Evolutionary conservation across 768 basidiomycete genomes (phyloP).

Genomic region (Suillus placidus): DNA sequence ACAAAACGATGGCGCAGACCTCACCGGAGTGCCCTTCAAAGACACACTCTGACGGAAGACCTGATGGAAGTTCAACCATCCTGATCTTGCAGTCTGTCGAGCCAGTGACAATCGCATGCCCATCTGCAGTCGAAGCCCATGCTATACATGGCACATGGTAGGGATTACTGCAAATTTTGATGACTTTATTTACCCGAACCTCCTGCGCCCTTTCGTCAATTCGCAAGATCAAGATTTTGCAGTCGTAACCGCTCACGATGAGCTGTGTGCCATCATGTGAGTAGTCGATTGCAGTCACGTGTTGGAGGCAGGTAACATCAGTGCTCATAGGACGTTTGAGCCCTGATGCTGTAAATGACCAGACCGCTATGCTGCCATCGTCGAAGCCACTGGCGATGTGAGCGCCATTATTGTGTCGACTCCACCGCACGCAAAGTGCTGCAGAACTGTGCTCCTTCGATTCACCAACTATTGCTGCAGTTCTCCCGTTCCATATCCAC

Average conservation of each 20-base stretch:
- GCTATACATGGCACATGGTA: not conserved
- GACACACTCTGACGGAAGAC: not conserved
- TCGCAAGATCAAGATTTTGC: not conserved
- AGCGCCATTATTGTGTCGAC: not conserved
- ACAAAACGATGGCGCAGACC: not conserved
- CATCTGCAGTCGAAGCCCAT: not conserved
- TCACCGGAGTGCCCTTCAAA: not conserved
- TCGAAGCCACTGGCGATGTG: not conserved
- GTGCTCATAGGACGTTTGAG: not conserved
- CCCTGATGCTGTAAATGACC: not conserved
- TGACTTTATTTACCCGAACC: not conserved
- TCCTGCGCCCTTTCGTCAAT: not conserved
- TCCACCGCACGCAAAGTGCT: not conserved
- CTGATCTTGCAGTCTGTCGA: not conserved
- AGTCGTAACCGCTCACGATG: constrained; percentile 1
- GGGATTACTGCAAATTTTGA: constrained; percentile 1
- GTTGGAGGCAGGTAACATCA: not conserved
- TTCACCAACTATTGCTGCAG: not conserved
- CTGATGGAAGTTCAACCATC: not conserved
- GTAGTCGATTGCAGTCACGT: not conserved
- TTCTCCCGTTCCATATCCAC: not conserved
- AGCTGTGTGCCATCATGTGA: constrained; percentile 2
- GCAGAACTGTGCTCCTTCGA: not conserved
- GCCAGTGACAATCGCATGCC: not conserved
- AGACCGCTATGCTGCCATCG: not conserved